A percentile compares a stretch with the other conserved stretches of the same genome.
Evolutionary conservation across 164 flowering plant species (phyloP).

Genomic region (Stephania japonica): DNA sequence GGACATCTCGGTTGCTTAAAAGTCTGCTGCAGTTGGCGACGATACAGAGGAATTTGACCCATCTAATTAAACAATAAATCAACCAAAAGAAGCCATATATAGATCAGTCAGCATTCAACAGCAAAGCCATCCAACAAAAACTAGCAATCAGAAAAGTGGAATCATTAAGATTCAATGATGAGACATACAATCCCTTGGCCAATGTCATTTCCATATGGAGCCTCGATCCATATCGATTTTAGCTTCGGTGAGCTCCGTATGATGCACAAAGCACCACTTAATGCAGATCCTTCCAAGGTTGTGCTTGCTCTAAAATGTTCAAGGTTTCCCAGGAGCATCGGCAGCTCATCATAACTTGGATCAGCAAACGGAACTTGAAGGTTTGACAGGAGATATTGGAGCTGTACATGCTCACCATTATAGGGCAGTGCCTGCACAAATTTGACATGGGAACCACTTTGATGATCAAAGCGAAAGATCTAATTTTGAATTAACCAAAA

Average conservation of each 20-base stretch:
- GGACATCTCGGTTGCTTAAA: no score
- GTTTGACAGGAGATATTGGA: background rate
- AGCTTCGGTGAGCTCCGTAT: conserved; percentile 10
- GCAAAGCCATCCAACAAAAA: no score
- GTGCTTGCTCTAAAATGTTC: conserved; percentile 7
- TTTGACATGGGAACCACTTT: no score
- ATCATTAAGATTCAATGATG: background rate
- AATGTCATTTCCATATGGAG: no score
- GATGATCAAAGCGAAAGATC: no score
- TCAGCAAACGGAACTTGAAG: background rate
- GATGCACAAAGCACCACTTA: conserved; percentile 5
- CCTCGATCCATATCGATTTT: background rate
- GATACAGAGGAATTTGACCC: no score
- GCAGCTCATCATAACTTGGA: background rate
- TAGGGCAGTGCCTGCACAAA: background rate
- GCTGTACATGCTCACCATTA: no score
- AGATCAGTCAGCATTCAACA: no score
- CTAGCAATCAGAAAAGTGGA: background rate
- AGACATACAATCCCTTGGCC: background rate
- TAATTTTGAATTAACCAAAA: no score
- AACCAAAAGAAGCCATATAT: no score
- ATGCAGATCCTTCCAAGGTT: background rate
- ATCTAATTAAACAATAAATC: no score
- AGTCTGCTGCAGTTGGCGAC: no score
- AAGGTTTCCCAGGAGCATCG: background rate